Evolutionary conservation across 2,329 filamentous ascomycete species (phyloP).

Genomic region (Raffaelea albimanens): DNA sequence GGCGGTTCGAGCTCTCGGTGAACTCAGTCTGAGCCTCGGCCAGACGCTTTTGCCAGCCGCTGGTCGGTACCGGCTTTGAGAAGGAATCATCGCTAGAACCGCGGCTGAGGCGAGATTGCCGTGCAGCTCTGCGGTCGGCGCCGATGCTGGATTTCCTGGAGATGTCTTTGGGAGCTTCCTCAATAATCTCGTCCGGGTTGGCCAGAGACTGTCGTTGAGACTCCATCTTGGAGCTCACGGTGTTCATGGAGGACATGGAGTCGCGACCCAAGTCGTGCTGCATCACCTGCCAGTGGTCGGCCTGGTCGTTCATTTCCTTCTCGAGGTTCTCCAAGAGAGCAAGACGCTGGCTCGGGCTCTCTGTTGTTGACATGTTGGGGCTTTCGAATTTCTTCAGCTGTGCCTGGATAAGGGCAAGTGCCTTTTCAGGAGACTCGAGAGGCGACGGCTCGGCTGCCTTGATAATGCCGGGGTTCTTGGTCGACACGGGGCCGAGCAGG

Average conservation of each 20-base stretch:
- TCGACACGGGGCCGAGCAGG: slow-evolving; percentile 31
- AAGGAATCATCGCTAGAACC: slow-evolving; percentile 16
- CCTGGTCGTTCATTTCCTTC: slow-evolving; percentile 51
- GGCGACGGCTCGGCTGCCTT: slow-evolving; percentile 41
- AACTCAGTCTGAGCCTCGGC: slow-evolving; percentile 30
- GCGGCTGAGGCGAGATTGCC: slow-evolving; percentile 26
- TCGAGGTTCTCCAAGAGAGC: slow-evolving; percentile 50
- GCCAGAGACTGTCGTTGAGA: slow-evolving; percentile 22
- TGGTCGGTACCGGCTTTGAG: slow-evolving; percentile 12
- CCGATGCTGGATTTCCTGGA: slow-evolving; percentile 22
- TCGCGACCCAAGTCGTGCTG: slow-evolving; percentile 41
- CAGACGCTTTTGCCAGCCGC: slow-evolving; percentile 29
- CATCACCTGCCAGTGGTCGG: slow-evolving; percentile 50
- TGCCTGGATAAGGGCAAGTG: slow-evolving; percentile 38
- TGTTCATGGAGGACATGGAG: slow-evolving; percentile 38
- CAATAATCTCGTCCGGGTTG: no score
- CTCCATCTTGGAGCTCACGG: slow-evolving; percentile 18
- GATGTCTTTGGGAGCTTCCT: not conserved
- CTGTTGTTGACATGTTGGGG: slow-evolving; percentile 22
- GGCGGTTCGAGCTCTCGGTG: not conserved
- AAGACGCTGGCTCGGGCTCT: slow-evolving; percentile 31
- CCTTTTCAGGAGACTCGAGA: slow-evolving; percentile 40
- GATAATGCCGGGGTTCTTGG: slow-evolving; percentile 32
- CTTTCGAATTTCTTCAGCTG: slow-evolving; percentile 41
- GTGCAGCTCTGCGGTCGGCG: slow-evolving; percentile 28